A percentile compares a stretch with the other conserved stretches of the same genome.
phyloP scores from a whole-genome alignment of 1,139 yeast genomes.

The Chernovozyma sophiae-reginae region DNA sequence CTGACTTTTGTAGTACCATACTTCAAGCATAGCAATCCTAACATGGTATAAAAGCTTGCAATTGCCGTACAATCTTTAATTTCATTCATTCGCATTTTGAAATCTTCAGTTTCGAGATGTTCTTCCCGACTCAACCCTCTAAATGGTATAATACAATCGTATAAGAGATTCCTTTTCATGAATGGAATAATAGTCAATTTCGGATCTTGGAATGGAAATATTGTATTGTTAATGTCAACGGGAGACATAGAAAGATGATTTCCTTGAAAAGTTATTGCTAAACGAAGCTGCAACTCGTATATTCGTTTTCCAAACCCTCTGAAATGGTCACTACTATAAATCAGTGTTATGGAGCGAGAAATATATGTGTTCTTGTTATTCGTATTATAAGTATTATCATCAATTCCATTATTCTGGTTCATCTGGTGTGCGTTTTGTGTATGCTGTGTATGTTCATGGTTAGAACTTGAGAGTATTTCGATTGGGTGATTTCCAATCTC shows the following conservation, averaged over 20 bases:
- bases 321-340: conserved; percentile 13
- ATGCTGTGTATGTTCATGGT: no score
- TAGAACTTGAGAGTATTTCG: no score
- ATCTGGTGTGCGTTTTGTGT: no score
- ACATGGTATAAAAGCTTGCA: conserved; percentile 37
- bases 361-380: no score
- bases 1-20: conserved; percentile 21
- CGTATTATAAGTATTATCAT: no score
- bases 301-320: conserved; percentile 19
- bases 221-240: conserved; percentile 21
- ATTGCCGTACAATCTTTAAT: conserved; percentile 26
- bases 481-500: no score
- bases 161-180: conserved; percentile 30
- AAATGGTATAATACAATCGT: conserved; percentile 26
- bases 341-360: conserved; percentile 9
- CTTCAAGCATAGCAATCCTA: conserved; percentile 33
- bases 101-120: conserved; percentile 7
- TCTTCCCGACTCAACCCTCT: conserved; percentile 22
- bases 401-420: no score
- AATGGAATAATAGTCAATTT: conserved; percentile 24
- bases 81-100: conserved; percentile 8
- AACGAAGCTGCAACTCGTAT: conserved; percentile 17
- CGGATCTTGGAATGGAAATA: conserved; percentile 16
- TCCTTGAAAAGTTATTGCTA: conserved; percentile 19
- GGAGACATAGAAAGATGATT: conserved; percentile 24